Evolutionary conservation across 495 filamentous ascomycete species (phyloP).

Genomic region (Penicillium roqueforti): DNA sequence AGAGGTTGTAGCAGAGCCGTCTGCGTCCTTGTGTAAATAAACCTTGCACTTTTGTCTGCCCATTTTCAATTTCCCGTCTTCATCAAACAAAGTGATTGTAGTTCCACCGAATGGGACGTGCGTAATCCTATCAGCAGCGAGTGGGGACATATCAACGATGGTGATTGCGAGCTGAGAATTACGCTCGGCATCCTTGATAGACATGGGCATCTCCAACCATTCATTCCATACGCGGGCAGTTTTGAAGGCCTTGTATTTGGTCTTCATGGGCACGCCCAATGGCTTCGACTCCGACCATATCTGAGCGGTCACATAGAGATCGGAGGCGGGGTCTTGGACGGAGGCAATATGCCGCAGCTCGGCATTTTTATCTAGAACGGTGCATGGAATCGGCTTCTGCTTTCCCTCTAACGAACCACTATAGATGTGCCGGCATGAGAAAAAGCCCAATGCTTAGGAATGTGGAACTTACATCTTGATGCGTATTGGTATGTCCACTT

Average conservation of each 20-base stretch:
- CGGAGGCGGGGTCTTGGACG: slow-evolving; percentile 66
- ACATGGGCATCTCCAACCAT: slow-evolving; percentile 85
- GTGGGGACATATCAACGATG: slow-evolving; percentile 88
- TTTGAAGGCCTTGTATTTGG: slow-evolving; percentile 85
- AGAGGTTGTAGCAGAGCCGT: slow-evolving; percentile 74
- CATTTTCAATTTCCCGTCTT: slow-evolving; percentile 82
- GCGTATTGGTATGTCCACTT: slow-evolving; percentile 70
- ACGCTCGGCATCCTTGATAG: slow-evolving; percentile 71
- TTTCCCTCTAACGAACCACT: slow-evolving; percentile 86
- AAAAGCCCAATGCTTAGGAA: slow-evolving; percentile 7
- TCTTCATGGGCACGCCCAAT: slow-evolving; percentile 85
- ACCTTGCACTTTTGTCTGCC: slow-evolving; percentile 89
- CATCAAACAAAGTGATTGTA: slow-evolving; percentile 83
- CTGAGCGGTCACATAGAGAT: slow-evolving; percentile 89
- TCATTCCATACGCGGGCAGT: slow-evolving; percentile 83
- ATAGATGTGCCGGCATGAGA: slow-evolving; percentile 15
- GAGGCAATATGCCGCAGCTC: slow-evolving; percentile 84
- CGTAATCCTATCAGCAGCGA: slow-evolving; percentile 56
- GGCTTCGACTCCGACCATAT: slow-evolving; percentile 96
- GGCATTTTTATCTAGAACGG: slow-evolving; percentile 68
- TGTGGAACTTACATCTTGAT: slow-evolving; percentile 68
- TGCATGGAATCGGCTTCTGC: slow-evolving; percentile 72
- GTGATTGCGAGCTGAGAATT: slow-evolving; percentile 87
- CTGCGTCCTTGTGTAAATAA: slow-evolving; percentile 75
- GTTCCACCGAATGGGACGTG: slow-evolving; percentile 94